Evolutionary conservation across 306 rosid species (phyloP), one percentile per base, ranked within the genome.

Genomic region (Cercis canadensis): DNA sequence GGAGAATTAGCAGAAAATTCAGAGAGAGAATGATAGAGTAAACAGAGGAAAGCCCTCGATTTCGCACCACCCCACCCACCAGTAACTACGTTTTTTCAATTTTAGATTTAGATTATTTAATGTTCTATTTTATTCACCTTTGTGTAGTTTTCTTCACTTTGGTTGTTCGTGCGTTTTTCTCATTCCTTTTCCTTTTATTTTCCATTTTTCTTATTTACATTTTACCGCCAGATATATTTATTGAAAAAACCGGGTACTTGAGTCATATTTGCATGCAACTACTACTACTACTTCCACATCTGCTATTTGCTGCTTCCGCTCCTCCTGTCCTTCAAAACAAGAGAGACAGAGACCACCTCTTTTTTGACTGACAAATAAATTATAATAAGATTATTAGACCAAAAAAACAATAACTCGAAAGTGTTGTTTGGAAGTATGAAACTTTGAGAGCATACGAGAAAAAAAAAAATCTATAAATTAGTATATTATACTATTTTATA

Each of bases 61-160:
- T 79, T 84, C 75, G 83, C 90, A 81, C 76, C 83, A 29, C 83
- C 77, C 73, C 77, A 79, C 85, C 83, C 78, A 82, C 77, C 84
- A 70, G 39, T 44, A 67, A 74, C 82, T 40, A 34, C 51, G 44
- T 66, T 59, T 60, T 59, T 79, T 68, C 73, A 59, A 41, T 69
- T 60, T 68, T 66, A 36, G 21, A 51, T 61, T 53, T 55, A 4
- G 56, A 6, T 45, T 75, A n/a, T n/a, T n/a, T 32, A 29, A 57
- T 44, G 3, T 1, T 45, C 9, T 44, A 21, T 37, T 62, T 53
- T 36, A 33, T 37, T 41, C 19, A 29, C 60, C 64, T 17, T 31
- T 50, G 8, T 56, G 21, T 8, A 33, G 24, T 17, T 44, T 47
- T 32, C 49, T 36, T 17, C 19, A 6, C 11, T 14, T 40, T 41